Conservation (phyloP, 306 rosid genomes). For the Quercus glauca region DNA sequence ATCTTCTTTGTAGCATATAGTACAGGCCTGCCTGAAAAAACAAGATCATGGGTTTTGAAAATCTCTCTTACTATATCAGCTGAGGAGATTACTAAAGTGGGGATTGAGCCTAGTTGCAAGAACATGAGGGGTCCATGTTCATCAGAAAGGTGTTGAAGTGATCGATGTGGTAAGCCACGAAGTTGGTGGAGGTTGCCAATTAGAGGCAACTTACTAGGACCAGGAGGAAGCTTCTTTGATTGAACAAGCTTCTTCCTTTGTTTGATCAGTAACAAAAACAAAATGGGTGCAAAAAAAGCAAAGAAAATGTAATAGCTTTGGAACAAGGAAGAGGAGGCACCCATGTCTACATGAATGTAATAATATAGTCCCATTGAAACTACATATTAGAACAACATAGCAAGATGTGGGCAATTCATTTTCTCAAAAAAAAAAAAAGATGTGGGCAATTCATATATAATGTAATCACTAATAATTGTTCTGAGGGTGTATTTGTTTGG, state of each 20-base stretch:
- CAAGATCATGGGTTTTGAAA: slow-evolving; percentile 43
- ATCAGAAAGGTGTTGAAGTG: slow-evolving; percentile 22
- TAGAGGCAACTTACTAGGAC: slow-evolving; percentile 41
- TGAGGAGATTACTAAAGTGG: slow-evolving; percentile 46
- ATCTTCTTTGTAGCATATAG: slow-evolving; percentile 19
- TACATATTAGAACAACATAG: not conserved
- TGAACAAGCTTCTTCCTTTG: not conserved
- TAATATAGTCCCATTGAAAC: not conserved
- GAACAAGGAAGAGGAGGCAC: not conserved
- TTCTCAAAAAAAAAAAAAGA: too few species aligned
- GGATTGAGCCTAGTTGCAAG: slow-evolving; percentile 42
- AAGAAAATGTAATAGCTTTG: not conserved
- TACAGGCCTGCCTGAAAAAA: slow-evolving; percentile 40
- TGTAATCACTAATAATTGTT: too few species aligned
- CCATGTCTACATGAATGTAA: not conserved
- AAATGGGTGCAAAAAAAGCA: slow-evolving; percentile 9
- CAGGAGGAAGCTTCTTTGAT: slow-evolving; percentile 32
- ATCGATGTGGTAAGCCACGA: slow-evolving; percentile 30
- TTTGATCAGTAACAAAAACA: not conserved
- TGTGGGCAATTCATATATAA: too few species aligned
- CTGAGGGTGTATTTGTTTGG: rapidly evolving
- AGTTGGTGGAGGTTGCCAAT: slow-evolving; percentile 56
- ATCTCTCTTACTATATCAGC: slow-evolving; percentile 34
- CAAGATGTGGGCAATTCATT: too few species aligned
- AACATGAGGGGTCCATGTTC: slow-evolving; percentile 50